These are phyloP conservation scores for Aspergillus pseudoviridinutans DNA, from an alignment of 2,329 filamentous ascomycete genomes.

Conservation along the genomic window DNA sequence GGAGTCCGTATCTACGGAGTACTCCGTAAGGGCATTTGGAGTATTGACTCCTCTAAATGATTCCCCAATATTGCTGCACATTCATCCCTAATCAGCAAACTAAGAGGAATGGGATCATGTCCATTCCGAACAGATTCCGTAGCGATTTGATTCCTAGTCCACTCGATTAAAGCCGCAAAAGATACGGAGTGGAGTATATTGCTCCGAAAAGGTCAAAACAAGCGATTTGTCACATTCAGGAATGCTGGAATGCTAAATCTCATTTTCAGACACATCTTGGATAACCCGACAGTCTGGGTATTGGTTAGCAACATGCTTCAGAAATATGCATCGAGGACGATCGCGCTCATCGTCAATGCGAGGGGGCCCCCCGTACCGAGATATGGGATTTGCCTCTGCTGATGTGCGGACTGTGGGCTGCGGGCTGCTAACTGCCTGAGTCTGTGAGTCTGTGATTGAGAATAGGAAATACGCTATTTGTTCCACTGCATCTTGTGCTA, in stretches of 20 bases:
- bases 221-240: not conserved
- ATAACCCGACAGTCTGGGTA: slow-evolving; percentile 18
- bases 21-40: no score
- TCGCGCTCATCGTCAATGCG: not conserved
- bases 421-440: not conserved
- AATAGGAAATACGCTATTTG: no score
- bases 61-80: no score
- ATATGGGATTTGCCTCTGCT: not conserved
- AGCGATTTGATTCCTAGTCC: not conserved
- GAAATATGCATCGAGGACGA: not conserved
- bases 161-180: not conserved
- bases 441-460: no score
- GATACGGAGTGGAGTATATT: not conserved
- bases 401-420: not conserved
- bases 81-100: no score
- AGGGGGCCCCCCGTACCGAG: not conserved
- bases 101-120: no score
- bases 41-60: no score
- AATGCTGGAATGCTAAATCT: not conserved
- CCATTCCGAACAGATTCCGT: no score
- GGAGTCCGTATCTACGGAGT: no score
- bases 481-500: no score
- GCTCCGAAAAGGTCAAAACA: not conserved
- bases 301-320: slow-evolving; percentile 1
- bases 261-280: slow-evolving; percentile 1